Base-by-base conservation (phyloP, 1,139 yeast species). In the Debaryomyces singareniensis region DNA sequence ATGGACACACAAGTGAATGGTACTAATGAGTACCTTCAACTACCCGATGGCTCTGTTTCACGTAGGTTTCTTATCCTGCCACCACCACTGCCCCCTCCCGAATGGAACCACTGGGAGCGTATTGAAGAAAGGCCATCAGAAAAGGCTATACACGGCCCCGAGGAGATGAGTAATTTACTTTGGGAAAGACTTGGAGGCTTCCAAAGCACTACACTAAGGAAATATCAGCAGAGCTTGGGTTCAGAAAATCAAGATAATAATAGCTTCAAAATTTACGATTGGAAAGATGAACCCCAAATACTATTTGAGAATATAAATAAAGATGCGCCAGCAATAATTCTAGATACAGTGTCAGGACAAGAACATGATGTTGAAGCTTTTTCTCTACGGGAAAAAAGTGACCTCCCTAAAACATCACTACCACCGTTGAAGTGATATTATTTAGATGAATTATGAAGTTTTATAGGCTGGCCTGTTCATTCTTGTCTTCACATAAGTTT, bases 151-250 rank as follows among this genome's bases (percentile, higher is more conserved):
- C 51, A 52, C 30, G 53, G 68, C n/a, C 66, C 69, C 0, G 52
- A 55, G 25, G 71, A 66, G 26, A 45, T 67, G 15, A 54, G 69
- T 4, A 67, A 65, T 38, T 45, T 67, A 27, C 46, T 67, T 13
- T 67, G 73, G 73, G 69, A 67, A 36, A 43, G 71, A 30, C 43
- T 67, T 21, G 72, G 72, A 1, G 69, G 68, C 0, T 38, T 53
- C 24, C 59, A 61, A 20, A 58, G 69, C 35, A 44, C 51, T 13
- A 46, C 53, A n/a, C 67, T 63, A 4, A 42, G 61, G 25, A 58
- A 49, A 30, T 56, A 44, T 30, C 40, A 34, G 12, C 40, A 34
- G 5, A 29, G 25, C 9, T 36, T 40, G 11, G 15, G 16, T 12
- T 21, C 13, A n/a, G 28, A 24, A 14, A 22, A 27, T 6, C 37